These are phyloP conservation scores for Fusarium graminum DNA, from an alignment of 2,329 filamentous ascomycete species.

Conservation along the genomic window DNA sequence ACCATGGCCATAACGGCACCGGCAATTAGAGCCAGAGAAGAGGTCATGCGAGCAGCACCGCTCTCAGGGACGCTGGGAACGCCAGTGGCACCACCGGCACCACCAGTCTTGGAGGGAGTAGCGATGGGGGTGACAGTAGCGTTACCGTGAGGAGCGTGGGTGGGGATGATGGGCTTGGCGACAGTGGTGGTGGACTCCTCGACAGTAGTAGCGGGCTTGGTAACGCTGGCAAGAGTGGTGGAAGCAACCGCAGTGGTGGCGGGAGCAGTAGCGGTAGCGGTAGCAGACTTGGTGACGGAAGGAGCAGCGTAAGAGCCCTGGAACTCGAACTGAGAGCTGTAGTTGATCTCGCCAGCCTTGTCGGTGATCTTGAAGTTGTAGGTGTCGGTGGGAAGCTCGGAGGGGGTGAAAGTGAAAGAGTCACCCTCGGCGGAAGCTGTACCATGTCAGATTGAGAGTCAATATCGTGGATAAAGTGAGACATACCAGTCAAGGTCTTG, in stretches of 20 bases:
- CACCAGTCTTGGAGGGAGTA: conserved; percentile 22
- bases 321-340: conserved; percentile 52
- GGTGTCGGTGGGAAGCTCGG: conserved; percentile 47
- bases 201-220: conserved; percentile 29
- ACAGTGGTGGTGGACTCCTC: conserved; percentile 30
- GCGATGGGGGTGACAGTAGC: conserved; percentile 34
- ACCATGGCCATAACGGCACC: conserved; percentile 54
- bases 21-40: conserved; percentile 52
- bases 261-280: conserved; percentile 22
- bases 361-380: conserved; percentile 56
- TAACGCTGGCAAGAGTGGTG: conserved; percentile 38
- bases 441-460: background rate
- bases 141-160: conserved; percentile 34
- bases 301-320: conserved; percentile 42
- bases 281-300: conserved; percentile 28
- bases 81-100: background rate
- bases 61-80: conserved; percentile 8
- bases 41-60: conserved; percentile 45
- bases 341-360: conserved; percentile 50
- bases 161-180: conserved; percentile 30
- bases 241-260: conserved; percentile 31
- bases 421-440: conserved; percentile 37
- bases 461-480: background rate
- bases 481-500: conserved; percentile 52
- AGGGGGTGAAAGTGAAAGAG: conserved; percentile 50